A percentile compares a stretch with the other conserved stretches of the same genome.
These are phyloP conservation scores for Blastomyces parvus DNA, from an alignment of 2,329 filamentous ascomycete species.

Conservation along the genomic window DNA sequence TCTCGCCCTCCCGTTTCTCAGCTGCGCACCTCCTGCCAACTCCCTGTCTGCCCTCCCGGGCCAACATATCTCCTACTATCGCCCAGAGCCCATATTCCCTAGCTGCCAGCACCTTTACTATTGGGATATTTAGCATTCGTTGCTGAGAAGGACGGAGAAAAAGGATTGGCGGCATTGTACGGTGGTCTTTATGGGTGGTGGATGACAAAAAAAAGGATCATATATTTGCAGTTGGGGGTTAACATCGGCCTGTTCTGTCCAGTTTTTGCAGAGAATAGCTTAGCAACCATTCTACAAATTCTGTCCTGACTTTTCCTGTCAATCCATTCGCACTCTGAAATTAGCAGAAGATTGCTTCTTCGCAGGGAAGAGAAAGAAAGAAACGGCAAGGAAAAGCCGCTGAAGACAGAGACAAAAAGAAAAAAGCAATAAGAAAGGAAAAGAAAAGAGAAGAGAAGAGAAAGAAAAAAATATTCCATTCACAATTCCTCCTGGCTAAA, in stretches of 20 bases:
- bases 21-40: background rate
- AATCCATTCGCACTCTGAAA: constrained; percentile 11
- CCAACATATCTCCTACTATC: background rate
- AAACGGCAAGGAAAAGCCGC: constrained; percentile 13
- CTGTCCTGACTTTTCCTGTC: constrained; percentile 29
- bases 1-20: background rate
- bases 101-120: constrained; percentile 3
- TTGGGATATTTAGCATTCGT: constrained; percentile 4
- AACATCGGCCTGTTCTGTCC: constrained; percentile 30
- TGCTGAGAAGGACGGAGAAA: constrained; percentile 6
- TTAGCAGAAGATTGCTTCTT: constrained; percentile 14
- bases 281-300: constrained; percentile 39
- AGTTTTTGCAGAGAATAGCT: constrained; percentile 33
- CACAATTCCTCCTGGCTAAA: constrained; percentile 11
- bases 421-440: constrained; percentile 12
- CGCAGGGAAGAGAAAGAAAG: constrained; percentile 16
- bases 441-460: constrained; percentile 16
- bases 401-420: constrained; percentile 13
- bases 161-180: constrained; percentile 4
- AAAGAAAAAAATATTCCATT: constrained; percentile 16
- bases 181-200: constrained; percentile 11
- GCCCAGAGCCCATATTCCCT: background rate
- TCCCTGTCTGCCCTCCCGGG: background rate
- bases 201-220: constrained; percentile 15
- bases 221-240: constrained; percentile 22